A percentile compares a stretch with the other conserved stretches of the same genome.
Conservation (phyloP, 1,139 yeast species). For the Kazachstania sp. region DNA sequence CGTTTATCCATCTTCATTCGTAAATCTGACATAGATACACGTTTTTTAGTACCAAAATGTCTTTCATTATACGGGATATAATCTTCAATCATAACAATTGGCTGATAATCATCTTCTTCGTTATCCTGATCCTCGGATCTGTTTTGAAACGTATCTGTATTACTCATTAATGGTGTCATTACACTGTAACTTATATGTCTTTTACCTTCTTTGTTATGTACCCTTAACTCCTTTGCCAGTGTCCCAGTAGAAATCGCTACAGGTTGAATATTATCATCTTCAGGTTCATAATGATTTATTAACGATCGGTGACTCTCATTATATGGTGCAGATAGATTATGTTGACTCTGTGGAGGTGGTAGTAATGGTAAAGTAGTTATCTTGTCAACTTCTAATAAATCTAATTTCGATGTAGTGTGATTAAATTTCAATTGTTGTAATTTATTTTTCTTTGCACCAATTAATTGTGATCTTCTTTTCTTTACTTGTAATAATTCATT, state of each 20-base stretch:
- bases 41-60: conserved; percentile 13
- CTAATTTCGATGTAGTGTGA: conserved; percentile 23
- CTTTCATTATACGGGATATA: conserved; percentile 17
- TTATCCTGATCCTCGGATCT: not conserved
- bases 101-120: conserved; percentile 11
- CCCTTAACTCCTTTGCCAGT: conserved; percentile 17
- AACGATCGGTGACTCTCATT: not conserved
- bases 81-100: conserved; percentile 26
- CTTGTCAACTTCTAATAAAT: conserved; percentile 24
- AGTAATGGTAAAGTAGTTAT: conserved; percentile 27
- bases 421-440: conserved; percentile 14
- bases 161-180: not conserved
- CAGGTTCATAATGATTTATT: not conserved
- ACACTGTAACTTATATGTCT: conserved; percentile 18
- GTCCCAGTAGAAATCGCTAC: conserved; percentile 9
- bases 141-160: not conserved
- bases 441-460: conserved; percentile 21
- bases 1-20: conserved; percentile 19
- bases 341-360: conserved; percentile 15
- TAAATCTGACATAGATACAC: conserved; percentile 24
- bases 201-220: conserved; percentile 17
- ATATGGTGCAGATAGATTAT: not conserved
- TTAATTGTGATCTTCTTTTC: conserved; percentile 19
- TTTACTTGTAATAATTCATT: conserved; percentile 10
- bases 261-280: conserved; percentile 3